Evolutionary conservation across 169 alveolate genomes (phyloP).

Genomic region (Besnoitia besnoiti): DNA sequence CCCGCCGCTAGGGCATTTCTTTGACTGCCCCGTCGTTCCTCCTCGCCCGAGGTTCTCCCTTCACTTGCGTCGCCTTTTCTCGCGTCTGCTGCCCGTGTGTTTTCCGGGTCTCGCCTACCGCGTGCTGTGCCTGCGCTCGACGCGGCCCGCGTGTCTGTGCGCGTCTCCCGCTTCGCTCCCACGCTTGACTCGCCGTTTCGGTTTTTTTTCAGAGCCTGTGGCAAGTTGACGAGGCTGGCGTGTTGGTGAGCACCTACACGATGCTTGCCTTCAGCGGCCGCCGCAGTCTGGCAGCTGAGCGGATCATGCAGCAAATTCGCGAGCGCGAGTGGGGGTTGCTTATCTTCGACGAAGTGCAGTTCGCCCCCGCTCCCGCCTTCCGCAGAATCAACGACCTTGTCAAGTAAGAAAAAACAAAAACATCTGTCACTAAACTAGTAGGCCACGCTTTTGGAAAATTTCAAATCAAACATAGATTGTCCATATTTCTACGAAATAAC

Average conservation of each 20-base stretch:
- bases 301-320: conserved; percentile 86
- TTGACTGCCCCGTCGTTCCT: no score
- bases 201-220: conserved; percentile 75
- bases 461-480: no score
- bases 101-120: background rate
- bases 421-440: no score
- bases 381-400: conserved; percentile 87
- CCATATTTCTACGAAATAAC: no score
- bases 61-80: conserved; percentile 9
- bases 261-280: conserved; percentile 93
- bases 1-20: background rate
- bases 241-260: conserved; percentile 94
- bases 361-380: conserved; percentile 98
- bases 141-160: background rate
- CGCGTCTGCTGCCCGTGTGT: background rate
- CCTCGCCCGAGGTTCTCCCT: background rate
- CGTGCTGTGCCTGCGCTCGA: background rate
- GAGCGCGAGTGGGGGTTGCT: conserved; percentile 97
- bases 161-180: background rate
- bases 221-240: conserved; percentile 91
- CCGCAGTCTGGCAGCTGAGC: conserved; percentile 88
- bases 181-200: background rate
- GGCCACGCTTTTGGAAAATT: no score
- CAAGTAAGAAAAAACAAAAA: conserved; percentile 50
- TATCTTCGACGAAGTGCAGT: conserved; percentile 98